Evolutionary conservation across 192 early-diverging fungal species (phyloP).

Genomic region (Cetraspora pellucida): DNA sequence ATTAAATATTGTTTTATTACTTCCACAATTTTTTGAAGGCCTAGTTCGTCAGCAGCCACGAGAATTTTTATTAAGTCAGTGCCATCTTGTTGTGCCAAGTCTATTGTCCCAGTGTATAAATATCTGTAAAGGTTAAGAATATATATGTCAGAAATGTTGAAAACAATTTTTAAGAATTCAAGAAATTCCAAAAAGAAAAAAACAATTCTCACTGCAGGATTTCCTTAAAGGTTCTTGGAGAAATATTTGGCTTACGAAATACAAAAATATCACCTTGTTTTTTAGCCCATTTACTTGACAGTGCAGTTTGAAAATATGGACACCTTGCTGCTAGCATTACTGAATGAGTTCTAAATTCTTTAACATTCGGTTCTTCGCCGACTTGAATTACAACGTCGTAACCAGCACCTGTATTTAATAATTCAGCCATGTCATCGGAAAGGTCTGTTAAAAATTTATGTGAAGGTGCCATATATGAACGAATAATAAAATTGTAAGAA

Average conservation of each 20-base stretch:
- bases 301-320: conserved; percentile 16
- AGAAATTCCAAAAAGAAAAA: neutral
- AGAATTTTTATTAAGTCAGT: conserved; percentile 19
- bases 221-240: conserved; percentile 11
- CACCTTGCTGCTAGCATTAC: conserved; percentile 5
- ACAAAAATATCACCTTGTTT: conserved; percentile 8
- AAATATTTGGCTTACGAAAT: conserved; percentile 32
- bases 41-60: conserved; percentile 24
- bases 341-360: conserved; percentile 23
- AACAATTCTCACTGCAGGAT: conserved; percentile 1
- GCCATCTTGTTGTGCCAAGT: neutral
- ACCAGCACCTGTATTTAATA: neutral
- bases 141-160: neutral
- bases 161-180: neutral
- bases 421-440: neutral
- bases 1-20: conserved; percentile 3
- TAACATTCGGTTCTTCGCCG: neutral
- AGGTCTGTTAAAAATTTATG: neutral
- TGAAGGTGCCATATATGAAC: neutral
- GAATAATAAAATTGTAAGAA: too few species aligned
- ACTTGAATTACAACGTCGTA: conserved; percentile 23
- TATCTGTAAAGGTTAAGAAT: neutral
- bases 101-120: conserved; percentile 25
- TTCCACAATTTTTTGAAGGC: neutral
- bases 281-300: conserved; percentile 12